Conservation (phyloP, 495 filamentous ascomycete species). For the Jackrogersella minutella region DNA sequence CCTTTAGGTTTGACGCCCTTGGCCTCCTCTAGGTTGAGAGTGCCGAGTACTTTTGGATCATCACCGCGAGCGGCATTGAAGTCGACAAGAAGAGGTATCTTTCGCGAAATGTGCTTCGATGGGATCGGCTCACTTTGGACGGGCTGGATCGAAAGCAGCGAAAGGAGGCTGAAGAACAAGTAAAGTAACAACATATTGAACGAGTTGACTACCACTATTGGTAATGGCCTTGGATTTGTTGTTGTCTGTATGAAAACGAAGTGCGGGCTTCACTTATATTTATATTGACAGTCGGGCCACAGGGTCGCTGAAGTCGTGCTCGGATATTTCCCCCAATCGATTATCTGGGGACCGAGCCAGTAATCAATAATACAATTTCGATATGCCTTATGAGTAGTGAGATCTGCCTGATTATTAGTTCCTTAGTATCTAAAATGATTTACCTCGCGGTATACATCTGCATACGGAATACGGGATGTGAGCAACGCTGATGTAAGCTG, state of each 20-base stretch:
- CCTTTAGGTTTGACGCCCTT: conserved; percentile 20
- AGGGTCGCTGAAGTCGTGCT: too few relatives aligned
- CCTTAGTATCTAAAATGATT: background rate
- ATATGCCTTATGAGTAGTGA: background rate
- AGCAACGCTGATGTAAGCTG: conserved; percentile 1
- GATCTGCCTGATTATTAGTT: background rate
- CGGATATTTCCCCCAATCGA: background rate
- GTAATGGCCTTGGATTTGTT: background rate
- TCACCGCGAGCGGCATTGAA: conserved; percentile 27
- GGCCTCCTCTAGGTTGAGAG: conserved; percentile 26
- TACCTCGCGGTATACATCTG: conserved; percentile 15
- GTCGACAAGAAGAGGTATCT: conserved; percentile 19
- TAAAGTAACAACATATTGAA: conserved; percentile 10
- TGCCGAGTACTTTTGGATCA: conserved; percentile 30
- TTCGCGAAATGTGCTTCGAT: background rate
- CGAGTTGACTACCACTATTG: background rate
- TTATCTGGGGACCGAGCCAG: background rate
- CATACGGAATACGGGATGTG: background rate
- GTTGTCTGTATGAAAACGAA: background rate
- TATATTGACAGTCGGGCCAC: too few relatives aligned
- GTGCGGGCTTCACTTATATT: background rate
- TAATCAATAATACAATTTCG: background rate
- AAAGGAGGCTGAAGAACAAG: conserved; percentile 5
- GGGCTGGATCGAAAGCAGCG: background rate
- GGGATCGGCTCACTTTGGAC: conserved; percentile 23